phyloP scores from a whole-genome alignment of 176 grass and related monocot species.

The Lolium multiflorum region DNA sequence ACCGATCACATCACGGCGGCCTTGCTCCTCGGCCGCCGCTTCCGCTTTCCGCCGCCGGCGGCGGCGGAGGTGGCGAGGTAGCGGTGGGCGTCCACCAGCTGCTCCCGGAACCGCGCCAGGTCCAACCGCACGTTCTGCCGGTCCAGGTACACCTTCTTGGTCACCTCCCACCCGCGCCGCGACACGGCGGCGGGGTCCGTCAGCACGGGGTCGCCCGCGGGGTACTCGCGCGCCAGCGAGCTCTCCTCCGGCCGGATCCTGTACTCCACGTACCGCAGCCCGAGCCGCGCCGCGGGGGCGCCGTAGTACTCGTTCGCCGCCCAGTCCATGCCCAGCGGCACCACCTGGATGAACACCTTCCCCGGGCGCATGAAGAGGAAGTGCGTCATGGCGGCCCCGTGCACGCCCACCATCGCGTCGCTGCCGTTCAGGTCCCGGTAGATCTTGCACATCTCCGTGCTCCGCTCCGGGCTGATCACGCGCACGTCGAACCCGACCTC shows the following conservation, averaged over 20 bases:
- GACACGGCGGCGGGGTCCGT: constrained; percentile 68
- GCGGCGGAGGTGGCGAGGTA: constrained; percentile 51
- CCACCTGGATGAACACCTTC: constrained; percentile 85
- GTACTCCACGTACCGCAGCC: constrained; percentile 71
- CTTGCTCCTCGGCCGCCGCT: constrained; percentile 11
- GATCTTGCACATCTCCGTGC: constrained; percentile 74
- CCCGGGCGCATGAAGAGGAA: constrained; percentile 86
- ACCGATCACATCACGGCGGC: background rate
- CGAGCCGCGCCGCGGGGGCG: constrained; percentile 59
- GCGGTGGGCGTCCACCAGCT: constrained; percentile 53
- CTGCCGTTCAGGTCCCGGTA: constrained; percentile 74
- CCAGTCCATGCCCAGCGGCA: constrained; percentile 79
- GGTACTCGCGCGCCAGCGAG: constrained; percentile 69
- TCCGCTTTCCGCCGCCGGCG: constrained; percentile 11
- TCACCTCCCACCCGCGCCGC: constrained; percentile 81
- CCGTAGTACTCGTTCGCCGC: constrained; percentile 73
- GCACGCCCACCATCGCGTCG: constrained; percentile 95
- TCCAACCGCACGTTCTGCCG: constrained; percentile 82
- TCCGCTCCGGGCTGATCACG: constrained; percentile 62
- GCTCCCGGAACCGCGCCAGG: constrained; percentile 59
- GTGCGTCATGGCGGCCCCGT: constrained; percentile 96
- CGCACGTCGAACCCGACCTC: constrained; percentile 68
- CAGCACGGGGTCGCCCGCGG: constrained; percentile 68
- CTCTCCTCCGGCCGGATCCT: constrained; percentile 79
- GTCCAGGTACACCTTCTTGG: constrained; percentile 88